These are phyloP conservation scores for Phialophora chinensis DNA, from an alignment of 2,329 filamentous ascomycete species.

Conservation along the genomic window DNA sequence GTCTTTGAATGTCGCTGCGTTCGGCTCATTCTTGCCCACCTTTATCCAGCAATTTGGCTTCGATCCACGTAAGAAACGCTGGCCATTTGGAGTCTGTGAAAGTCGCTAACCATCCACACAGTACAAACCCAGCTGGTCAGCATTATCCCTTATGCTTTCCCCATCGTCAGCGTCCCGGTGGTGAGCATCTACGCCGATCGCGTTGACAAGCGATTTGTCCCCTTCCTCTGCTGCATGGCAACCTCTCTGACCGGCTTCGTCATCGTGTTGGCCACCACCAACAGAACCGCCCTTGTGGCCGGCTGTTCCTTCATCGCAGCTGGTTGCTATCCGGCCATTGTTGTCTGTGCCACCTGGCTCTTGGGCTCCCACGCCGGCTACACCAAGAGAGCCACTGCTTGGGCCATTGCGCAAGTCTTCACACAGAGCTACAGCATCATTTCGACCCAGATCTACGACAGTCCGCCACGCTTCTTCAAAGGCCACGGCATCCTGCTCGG, in stretches of 20 bases:
- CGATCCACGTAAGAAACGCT: conserved; percentile 16
- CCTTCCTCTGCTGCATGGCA: conserved; percentile 12
- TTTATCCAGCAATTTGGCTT: conserved; percentile 30
- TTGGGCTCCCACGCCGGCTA: conserved; percentile 19
- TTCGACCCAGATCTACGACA: conserved; percentile 25
- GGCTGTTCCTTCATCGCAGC: conserved; percentile 22
- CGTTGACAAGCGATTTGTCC: conserved; percentile 1
- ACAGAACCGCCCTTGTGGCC: conserved; percentile 13
- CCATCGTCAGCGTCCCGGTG: conserved; percentile 13
- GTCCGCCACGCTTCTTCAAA: conserved; percentile 25
- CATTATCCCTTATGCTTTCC: conserved; percentile 27
- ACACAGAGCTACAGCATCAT: conserved; percentile 23
- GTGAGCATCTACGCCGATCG: conserved; percentile 18
- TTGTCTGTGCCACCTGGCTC: conserved; percentile 22
- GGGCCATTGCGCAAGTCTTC: conserved; percentile 23
- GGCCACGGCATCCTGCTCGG: conserved; percentile 26
- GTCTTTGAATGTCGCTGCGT: conserved; percentile 18
- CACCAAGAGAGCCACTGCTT: conserved; percentile 27
- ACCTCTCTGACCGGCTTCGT: conserved; percentile 14
- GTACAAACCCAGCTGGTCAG: conserved; percentile 23
- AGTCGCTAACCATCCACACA: not conserved
- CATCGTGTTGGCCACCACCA: conserved; percentile 17
- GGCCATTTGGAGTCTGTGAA: not conserved
- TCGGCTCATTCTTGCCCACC: conserved; percentile 28
- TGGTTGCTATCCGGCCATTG: conserved; percentile 18